Evolutionary conservation across 2,329 filamentous ascomycete species (phyloP).

Genomic region (Talaromyces sp.): DNA sequence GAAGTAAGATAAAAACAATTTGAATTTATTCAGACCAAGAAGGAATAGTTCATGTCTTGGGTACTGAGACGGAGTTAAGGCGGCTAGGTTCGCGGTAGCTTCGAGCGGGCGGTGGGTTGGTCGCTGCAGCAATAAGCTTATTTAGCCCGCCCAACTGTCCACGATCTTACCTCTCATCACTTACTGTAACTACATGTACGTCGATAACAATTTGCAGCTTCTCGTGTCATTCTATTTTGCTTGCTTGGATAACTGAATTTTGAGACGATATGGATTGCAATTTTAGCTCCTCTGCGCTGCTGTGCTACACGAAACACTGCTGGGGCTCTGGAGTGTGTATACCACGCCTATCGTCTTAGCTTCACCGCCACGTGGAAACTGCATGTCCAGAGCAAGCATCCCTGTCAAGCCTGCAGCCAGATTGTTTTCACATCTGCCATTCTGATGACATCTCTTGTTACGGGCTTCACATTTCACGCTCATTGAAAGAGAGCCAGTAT

Average conservation of each 20-base stretch:
- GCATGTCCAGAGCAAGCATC: neutral
- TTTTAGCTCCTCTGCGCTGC: neutral
- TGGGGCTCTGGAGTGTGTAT: neutral
- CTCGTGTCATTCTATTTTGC: neutral
- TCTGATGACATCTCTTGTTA: neutral
- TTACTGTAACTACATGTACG: neutral
- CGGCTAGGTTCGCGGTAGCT: neutral
- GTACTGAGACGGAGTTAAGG: neutral
- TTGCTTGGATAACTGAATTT: neutral
- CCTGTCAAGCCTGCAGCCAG: neutral
- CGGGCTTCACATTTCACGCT: neutral
- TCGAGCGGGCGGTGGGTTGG: constrained; percentile 4
- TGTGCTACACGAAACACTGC: constrained; percentile 1
- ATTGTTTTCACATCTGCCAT: neutral
- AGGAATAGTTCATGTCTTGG: neutral
- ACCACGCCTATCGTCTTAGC: neutral
- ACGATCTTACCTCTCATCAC: neutral
- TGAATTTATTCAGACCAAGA: neutral
- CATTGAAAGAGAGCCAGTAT: neutral
- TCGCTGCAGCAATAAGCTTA: constrained; percentile 1
- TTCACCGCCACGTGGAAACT: constrained; percentile 10
- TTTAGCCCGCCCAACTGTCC: neutral
- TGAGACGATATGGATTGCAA: neutral
- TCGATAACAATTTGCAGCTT: neutral
- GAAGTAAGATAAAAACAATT: neutral